These are phyloP conservation scores for Parachaetomium inaequale DNA, from an alignment of 495 filamentous ascomycete species.

Conservation along the genomic window DNA sequence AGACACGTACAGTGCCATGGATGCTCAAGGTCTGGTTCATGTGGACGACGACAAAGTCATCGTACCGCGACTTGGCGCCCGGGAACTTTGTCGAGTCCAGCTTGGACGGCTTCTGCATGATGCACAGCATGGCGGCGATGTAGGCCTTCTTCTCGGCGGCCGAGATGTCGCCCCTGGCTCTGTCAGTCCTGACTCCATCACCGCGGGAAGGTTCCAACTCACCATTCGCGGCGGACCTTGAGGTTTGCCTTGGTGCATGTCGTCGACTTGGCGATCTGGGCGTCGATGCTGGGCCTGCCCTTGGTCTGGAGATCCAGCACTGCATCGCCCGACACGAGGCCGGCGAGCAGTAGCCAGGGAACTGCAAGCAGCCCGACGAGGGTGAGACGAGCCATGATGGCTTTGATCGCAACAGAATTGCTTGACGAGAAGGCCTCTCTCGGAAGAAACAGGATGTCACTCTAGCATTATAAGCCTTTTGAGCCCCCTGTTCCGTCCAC, in stretches of 20 bases:
- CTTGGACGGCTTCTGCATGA: constrained; percentile 54
- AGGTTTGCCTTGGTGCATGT: constrained; percentile 50
- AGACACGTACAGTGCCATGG: constrained; percentile 46
- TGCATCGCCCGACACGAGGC: constrained; percentile 35
- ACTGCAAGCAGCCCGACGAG: constrained; percentile 28
- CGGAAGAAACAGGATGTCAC: background rate
- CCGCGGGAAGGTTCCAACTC: constrained; percentile 7
- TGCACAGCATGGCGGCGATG: constrained; percentile 61
- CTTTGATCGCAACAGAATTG: background rate
- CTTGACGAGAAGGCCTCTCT: background rate
- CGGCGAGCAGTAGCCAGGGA: constrained; percentile 28
- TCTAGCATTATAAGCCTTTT: background rate
- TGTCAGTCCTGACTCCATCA: background rate
- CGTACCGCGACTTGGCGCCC: constrained; percentile 47
- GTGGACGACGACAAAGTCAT: constrained; percentile 68
- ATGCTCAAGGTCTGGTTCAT: constrained; percentile 61
- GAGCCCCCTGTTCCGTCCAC: background rate
- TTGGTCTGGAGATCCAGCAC: constrained; percentile 43
- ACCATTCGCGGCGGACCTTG: constrained; percentile 49
- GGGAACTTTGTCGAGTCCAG: constrained; percentile 37
- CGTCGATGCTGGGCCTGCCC: constrained; percentile 39
- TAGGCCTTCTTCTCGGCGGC: constrained; percentile 53
- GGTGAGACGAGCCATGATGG: constrained; percentile 30
- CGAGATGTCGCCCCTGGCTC: constrained; percentile 48
- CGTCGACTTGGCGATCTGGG: constrained; percentile 40